Evolutionary conservation across 441 rosid species (phyloP), one percentile per base, ranked within the genome.

Genomic region (Eruca vesicaria): DNA sequence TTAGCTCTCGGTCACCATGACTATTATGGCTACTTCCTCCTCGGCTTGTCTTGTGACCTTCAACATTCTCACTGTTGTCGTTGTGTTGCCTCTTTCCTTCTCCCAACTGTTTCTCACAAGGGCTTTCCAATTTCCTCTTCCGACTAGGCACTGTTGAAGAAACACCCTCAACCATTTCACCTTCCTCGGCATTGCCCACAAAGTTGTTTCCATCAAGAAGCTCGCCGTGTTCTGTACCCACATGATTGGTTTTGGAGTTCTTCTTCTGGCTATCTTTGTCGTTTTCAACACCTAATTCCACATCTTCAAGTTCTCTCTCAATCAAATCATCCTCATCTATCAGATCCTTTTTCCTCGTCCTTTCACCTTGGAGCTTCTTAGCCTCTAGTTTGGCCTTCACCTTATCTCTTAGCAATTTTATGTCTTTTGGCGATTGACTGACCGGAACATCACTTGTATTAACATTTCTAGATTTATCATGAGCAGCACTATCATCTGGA

Each of bases 281-380:
- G 28, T 77, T 86, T 72, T 86, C 95, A 19, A 83, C 95, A n/a
- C 91, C 88, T 76, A 89, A 52, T 79, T 92, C 95, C 19, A 94
- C 98, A 67, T 87, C 95, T 80, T 94, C 98, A 19, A 94, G 81
- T 83, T 85, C 97, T 80, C 90, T 89, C 85, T 92, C 98, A 45
- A 94, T 92, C 64, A 94, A 83, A 82, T 92, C 97, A 86, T 94
- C 98, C 36, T 94, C 97, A 74, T 91, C 87, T 82, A 89, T 80
- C 61, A 82, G 77, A 73, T 86, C 91, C 68, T 79, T 89, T 68
- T 85, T 89, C 82, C 84, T 86, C 10, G 81, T 78, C 63, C 69
- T 85, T 73, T 92, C 97, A 18, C 90, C 88, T 11, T 90, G 91
- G 3, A 84, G 79, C 83, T 89, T 90, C 83, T 85, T 88, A 66